Evolutionary conservation across 1,139 yeast genomes (phyloP).

Genomic region (Suhomyces choctaworum): DNA sequence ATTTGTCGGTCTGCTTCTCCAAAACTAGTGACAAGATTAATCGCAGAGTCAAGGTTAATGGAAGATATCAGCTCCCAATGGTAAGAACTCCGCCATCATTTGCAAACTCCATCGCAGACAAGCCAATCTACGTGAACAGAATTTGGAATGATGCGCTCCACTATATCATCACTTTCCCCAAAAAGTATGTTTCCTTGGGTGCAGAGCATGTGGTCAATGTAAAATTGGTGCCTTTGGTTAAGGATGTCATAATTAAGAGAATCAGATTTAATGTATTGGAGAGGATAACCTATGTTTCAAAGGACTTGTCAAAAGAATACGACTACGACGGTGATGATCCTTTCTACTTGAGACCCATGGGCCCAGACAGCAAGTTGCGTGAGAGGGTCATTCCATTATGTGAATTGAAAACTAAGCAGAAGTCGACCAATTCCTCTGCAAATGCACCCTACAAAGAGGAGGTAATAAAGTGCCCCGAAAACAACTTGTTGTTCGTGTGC

Average conservation of each 20-base stretch:
- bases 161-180: constrained; percentile 76
- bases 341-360: constrained; percentile 23
- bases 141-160: constrained; percentile 80
- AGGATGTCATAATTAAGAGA: constrained; percentile 67
- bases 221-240: constrained; percentile 71
- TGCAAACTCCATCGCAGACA: constrained; percentile 70
- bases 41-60: constrained; percentile 31
- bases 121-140: constrained; percentile 79
- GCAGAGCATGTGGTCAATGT: constrained; percentile 61
- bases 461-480: constrained; percentile 57
- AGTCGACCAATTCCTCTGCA: constrained; percentile 27
- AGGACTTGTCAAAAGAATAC: constrained; percentile 52
- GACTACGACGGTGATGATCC: constrained; percentile 57
- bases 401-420: constrained; percentile 60
- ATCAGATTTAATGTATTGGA: constrained; percentile 73
- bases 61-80: constrained; percentile 47
- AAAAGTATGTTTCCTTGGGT: constrained; percentile 72
- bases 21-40: constrained; percentile 40
- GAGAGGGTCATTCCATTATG: constrained; percentile 60
- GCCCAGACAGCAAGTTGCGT: constrained; percentile 34
- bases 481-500: constrained; percentile 60
- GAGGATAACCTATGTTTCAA: constrained; percentile 62
- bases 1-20: constrained; percentile 30
- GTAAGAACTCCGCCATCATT: constrained; percentile 81
- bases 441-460: constrained; percentile 61